These are phyloP conservation scores for Kokia cookei DNA, from an alignment of 441 rosid species.

Conservation along the genomic window DNA sequence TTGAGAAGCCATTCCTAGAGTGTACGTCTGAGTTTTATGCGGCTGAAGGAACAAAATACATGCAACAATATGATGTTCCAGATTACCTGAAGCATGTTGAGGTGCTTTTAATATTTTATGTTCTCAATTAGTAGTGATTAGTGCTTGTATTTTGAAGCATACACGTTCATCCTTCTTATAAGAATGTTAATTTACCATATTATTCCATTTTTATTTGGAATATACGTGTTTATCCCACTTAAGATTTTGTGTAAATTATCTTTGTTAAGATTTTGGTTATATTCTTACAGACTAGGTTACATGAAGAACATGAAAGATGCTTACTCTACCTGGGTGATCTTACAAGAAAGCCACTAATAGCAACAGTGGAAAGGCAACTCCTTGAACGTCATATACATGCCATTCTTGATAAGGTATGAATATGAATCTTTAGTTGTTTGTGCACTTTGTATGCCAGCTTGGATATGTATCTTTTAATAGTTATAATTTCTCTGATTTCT, in stretches of 20 bases:
- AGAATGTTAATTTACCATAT: neutral
- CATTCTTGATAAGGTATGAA: conserved; percentile 83
- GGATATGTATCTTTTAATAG: conserved; percentile 4
- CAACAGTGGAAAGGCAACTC: conserved; percentile 86
- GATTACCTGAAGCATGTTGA: conserved; percentile 98
- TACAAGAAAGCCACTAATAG: conserved; percentile 86
- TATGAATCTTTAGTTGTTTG: conserved; percentile 10
- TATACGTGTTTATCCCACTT: neutral
- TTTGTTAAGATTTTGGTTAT: neutral
- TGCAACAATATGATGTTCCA: conserved; percentile 94
- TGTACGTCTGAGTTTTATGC: conserved; percentile 94
- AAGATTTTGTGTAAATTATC: neutral
- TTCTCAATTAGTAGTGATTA: neutral
- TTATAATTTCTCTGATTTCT: conserved; percentile 16
- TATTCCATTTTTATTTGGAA: neutral
- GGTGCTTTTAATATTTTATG: conserved; percentile 35
- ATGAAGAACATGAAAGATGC: conserved; percentile 98
- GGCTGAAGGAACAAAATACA: conserved; percentile 90
- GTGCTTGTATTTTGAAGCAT: neutral
- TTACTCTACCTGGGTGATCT: conserved; percentile 77
- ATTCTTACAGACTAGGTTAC: conserved; percentile 71
- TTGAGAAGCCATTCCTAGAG: conserved; percentile 92
- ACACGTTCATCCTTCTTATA: neutral
- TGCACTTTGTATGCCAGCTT: neutral
- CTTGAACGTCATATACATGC: conserved; percentile 83